Base-by-base conservation (phyloP, 441 rosid genomes). In the Metrosideros polymorpha region DNA sequence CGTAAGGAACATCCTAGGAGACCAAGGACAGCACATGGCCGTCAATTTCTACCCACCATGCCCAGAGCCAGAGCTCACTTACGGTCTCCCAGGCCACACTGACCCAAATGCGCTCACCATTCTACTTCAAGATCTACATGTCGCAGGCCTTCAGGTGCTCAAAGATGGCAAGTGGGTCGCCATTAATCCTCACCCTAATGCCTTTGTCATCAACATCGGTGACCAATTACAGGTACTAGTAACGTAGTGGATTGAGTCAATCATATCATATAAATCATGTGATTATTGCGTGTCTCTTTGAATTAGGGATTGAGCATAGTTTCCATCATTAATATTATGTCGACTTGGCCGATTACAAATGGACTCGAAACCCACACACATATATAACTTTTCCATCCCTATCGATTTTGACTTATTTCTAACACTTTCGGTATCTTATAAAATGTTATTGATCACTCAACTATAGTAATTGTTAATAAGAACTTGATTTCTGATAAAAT, bases 21-120 rank as follows among this genome's bases (percentile, higher is more conserved):
- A 93, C 51, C 97, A 94, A 89, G 97, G 94, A 17, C 97, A 94
- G 86, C 95, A 93, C 89, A 94, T 94, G 97, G 95, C 97, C 61
- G 89, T 94, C 15, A 94, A 94, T 85, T 94, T 89, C 84, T 94
- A 94, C 88, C 95, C 97, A 2, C 93, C 93, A 7, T 94, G 97
- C 89, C 97, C 97, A 12, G 89, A 93, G 82, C 97, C 97, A 29
- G 95, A 94, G 84, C 93, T 93, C 18, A 94, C 97, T 66, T 93
- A 92, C 83, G 97, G 97, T 27, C 89, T 94, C 77, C 97, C 97
- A 6, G 92, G 91, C 50, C 97, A 94, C 88, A 92, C 95, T 0
- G 97, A 94, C 89, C 97, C 97, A 9, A 93, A 94, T 82, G 93
- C 93, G 27, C 91, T 94, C 54, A 94, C 97, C 82, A 93, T 94